phyloP scores from a whole-genome alignment of 1,139 yeast species.

The Dujonia santamariae region DNA sequence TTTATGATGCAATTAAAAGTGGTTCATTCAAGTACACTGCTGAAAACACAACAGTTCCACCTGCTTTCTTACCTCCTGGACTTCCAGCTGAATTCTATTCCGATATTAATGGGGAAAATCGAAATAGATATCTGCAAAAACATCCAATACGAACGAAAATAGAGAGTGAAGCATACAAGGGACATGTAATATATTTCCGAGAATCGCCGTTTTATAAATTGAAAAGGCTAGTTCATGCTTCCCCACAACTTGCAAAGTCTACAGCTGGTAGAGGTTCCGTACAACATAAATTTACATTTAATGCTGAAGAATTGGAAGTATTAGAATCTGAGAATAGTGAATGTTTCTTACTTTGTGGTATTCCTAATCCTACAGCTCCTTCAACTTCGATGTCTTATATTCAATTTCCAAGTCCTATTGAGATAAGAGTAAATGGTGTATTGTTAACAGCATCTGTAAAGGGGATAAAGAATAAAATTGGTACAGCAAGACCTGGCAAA shows the following conservation, averaged over 20 bases:
- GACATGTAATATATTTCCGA: slow-evolving; percentile 43
- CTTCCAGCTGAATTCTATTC: no score
- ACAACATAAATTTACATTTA: slow-evolving; percentile 35
- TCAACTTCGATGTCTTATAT: slow-evolving; percentile 37
- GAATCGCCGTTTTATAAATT: slow-evolving; percentile 52
- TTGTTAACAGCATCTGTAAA: slow-evolving; percentile 48
- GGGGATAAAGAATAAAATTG: slow-evolving; percentile 60
- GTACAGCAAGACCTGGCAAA: slow-evolving; percentile 69
- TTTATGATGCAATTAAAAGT: slow-evolving; percentile 21
- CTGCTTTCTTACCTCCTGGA: neutral
- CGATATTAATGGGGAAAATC: no score
- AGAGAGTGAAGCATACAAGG: slow-evolving; percentile 19
- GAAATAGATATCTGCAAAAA: no score
- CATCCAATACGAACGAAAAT: no score
- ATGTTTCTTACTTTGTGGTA: slow-evolving; percentile 49
- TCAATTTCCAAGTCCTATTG: slow-evolving; percentile 59
- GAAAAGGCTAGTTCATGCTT: slow-evolving; percentile 40
- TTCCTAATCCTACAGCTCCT: slow-evolving; percentile 21
- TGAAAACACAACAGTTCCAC: slow-evolving; percentile 11
- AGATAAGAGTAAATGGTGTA: slow-evolving; percentile 48
- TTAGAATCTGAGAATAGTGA: slow-evolving; percentile 21
- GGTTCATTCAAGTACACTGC: slow-evolving; percentile 16
- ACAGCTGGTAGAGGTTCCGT: slow-evolving; percentile 39
- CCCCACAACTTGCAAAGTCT: slow-evolving; percentile 38
- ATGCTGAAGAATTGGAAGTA: slow-evolving; percentile 31